Evolutionary conservation across 2,329 filamentous ascomycete genomes (phyloP), one percentile per base, ranked within the genome.

Genomic region (Aspergillus uvarum): DNA sequence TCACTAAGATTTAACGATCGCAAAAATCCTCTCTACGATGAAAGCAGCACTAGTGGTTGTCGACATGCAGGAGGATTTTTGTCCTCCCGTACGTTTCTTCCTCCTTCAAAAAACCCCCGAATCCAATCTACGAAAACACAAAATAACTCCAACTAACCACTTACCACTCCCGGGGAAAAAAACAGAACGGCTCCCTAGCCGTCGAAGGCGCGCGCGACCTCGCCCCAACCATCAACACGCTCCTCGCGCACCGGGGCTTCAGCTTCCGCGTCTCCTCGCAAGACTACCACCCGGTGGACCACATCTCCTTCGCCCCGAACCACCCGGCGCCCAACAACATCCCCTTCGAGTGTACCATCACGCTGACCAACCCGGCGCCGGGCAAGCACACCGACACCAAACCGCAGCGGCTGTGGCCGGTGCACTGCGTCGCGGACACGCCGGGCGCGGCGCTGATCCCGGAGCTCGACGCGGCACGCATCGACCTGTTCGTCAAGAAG

Each of bases 61-160:
- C 56, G 93, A 97, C 76, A 83, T 96, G 71, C 95, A 98, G 77
- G 89, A 97, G 76, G 94, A 98, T 79, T 98, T 97, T 76, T 96
- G 92, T 75, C 90, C 91, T 60, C 92, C 93, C 12, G 92, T 95
- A 79, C 79, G 88, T 67, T 22, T 21, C 48, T 57, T 57, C 50
- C 49, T 12, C 12, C 32, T 12, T 54, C 42, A 59, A 54, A 53
- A 49, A 22, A 49, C 4, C 47, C 35, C 54, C 52, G 19, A 61
- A 53, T 29, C 7, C 26, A 29, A 29, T 8, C 26, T 29, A 29
- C 26, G 26, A 29, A 8, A 29, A 7, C 2, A 29, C 26, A 2
- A 29, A 7, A 29, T 8, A 29, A 6, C 21, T 22, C 22, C 3
- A 32, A 7, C 60, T 51, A 19, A 47, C 52, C 63, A 10, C 59